These are phyloP conservation scores for Cercophora samala DNA, from an alignment of 495 filamentous ascomycete genomes.

Conservation along the genomic window DNA sequence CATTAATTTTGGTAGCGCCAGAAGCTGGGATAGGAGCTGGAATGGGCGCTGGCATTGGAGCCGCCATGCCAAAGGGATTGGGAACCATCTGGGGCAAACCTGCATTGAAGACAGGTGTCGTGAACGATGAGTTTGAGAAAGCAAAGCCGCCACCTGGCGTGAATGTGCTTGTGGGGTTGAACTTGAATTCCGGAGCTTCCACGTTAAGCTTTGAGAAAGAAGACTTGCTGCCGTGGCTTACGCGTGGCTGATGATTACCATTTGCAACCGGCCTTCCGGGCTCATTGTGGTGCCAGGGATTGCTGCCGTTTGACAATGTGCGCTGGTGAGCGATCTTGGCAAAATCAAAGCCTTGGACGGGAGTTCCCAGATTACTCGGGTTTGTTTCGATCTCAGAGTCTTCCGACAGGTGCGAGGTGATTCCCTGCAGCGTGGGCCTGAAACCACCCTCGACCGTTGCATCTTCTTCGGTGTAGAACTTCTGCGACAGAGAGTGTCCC, in stretches of 20 bases:
- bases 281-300: conserved; percentile 49
- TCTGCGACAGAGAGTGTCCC: conserved; percentile 55
- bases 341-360: conserved; percentile 45
- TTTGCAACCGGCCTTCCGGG: conserved; percentile 34
- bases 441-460: conserved; percentile 38
- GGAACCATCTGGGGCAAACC: conserved; percentile 36
- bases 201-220: conserved; percentile 81
- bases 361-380: conserved; percentile 67
- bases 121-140: conserved; percentile 56
- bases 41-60: conserved; percentile 8
- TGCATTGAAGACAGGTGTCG: conserved; percentile 39
- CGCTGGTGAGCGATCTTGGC: conserved; percentile 39
- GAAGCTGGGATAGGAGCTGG: conserved; percentile 28
- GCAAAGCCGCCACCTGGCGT: conserved; percentile 53
- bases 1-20: conserved; percentile 57
- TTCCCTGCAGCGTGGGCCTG: conserved; percentile 28
- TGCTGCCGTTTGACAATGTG: conserved; percentile 45
- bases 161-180: conserved; percentile 64
- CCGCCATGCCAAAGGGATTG: conserved; percentile 16
- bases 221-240: conserved; percentile 58
- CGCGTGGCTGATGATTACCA: conserved; percentile 23
- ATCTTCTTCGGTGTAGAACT: conserved; percentile 47
- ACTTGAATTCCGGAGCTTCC: conserved; percentile 81
- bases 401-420: conserved; percentile 43
- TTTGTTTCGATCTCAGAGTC: conserved; percentile 73